These are phyloP conservation scores for Stenogyne calaminthoides DNA, from an alignment of 305 asterid genomes.

Conservation along the genomic window DNA sequence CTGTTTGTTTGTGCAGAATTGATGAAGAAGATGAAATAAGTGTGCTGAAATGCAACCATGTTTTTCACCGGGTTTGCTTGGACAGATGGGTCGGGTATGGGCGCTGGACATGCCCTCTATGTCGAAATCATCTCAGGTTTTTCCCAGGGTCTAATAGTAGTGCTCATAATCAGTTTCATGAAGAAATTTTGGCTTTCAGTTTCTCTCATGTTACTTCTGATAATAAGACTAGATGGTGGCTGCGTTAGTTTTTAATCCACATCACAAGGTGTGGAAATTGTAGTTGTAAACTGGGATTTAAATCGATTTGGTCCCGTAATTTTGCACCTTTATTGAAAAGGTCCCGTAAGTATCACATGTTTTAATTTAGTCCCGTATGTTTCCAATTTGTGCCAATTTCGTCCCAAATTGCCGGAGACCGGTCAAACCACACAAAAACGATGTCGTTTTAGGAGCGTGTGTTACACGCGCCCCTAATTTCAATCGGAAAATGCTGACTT, in stretches of 20 bases:
- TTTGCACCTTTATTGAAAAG: too few species aligned
- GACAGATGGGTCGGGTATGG: conserved; percentile 38
- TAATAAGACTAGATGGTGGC: conserved; percentile 31
- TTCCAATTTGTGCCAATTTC: too few species aligned
- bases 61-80: conserved; percentile 37
- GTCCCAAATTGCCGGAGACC: too few species aligned
- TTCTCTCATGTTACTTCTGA: conserved; percentile 8
- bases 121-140: conserved; percentile 30
- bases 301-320: too few species aligned
- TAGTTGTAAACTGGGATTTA: background rate
- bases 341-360: too few species aligned
- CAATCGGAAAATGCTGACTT: too few species aligned
- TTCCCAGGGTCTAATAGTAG: background rate
- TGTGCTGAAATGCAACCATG: conserved; percentile 35
- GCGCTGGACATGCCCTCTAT: conserved; percentile 36
- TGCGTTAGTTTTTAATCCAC: conserved; percentile 23
- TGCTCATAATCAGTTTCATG: background rate
- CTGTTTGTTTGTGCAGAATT: conserved; percentile 34
- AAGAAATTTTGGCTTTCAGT: conserved; percentile 23
- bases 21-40: conserved; percentile 26
- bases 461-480: too few species aligned
- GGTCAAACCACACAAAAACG: too few species aligned
- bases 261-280: too few species aligned
- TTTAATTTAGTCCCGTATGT: too few species aligned
- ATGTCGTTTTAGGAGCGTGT: too few species aligned